Evolutionary conservation across 164 flowering plant genomes (phyloP).

Genomic region (Vitis vinifera): ASM3070453v1 NC_081811.1:343501-344000

Average conservation of each 20-base stretch:
- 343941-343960: too few species aligned
- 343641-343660: conserved; percentile 9
- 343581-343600: conserved; percentile 62
- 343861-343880: too few species aligned
- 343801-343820: not conserved
- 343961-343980: not conserved
- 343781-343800: not conserved
- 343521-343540: conserved; percentile 50
- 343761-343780: not conserved
- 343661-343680: too few species aligned
- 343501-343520: conserved; percentile 36
- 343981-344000: not conserved
- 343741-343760: too few species aligned
- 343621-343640: conserved; percentile 56
- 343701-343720: too few species aligned
- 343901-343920: too few species aligned
- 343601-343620: conserved; percentile 54
- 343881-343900: too few species aligned
- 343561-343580: conserved; percentile 50
- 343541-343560: conserved; percentile 66
- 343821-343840: too few species aligned
- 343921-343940: too few species aligned
- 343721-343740: too few species aligned
- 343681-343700: too few species aligned
- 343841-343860: too few species aligned